Evolutionary conservation across 805 yeast species (phyloP).

Genomic region (Starmerella floris): DNA sequence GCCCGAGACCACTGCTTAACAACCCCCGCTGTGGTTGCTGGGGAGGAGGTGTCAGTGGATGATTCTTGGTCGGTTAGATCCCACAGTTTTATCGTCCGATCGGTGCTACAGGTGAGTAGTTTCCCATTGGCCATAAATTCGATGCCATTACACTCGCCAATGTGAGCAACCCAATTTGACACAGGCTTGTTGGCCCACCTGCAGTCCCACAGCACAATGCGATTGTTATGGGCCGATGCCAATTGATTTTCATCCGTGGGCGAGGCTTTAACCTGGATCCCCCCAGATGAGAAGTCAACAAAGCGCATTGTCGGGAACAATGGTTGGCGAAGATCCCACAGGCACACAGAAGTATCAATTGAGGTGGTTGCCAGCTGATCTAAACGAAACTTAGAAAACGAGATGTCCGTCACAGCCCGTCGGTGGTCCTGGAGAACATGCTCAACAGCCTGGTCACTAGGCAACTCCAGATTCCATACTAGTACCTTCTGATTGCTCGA

Average conservation of each 20-base stretch:
- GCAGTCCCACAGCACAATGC: slow-evolving; percentile 75
- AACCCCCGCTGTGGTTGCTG: background rate
- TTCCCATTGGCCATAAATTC: slow-evolving; percentile 61
- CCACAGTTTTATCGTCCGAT: slow-evolving; percentile 75
- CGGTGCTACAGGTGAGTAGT: slow-evolving; percentile 75
- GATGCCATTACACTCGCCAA: slow-evolving; percentile 77
- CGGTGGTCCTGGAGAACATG: slow-evolving; percentile 80
- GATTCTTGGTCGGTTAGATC: slow-evolving; percentile 22
- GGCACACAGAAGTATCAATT: slow-evolving; percentile 71
- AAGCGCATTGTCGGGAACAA: slow-evolving; percentile 34
- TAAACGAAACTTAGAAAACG: slow-evolving; percentile 78
- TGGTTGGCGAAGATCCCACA: slow-evolving; percentile 60
- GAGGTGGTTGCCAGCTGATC: slow-evolving; percentile 85
- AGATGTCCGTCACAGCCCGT: slow-evolving; percentile 90
- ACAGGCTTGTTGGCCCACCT: slow-evolving; percentile 72
- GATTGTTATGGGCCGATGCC: slow-evolving; percentile 77
- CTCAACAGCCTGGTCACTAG: slow-evolving; percentile 63
- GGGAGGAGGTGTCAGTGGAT: slow-evolving; percentile 18
- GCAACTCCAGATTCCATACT: slow-evolving; percentile 76
- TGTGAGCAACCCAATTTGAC: slow-evolving; percentile 55
- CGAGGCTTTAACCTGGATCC: slow-evolving; percentile 93
- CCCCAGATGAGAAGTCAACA: slow-evolving; percentile 93
- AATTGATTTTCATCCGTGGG: slow-evolving; percentile 57
- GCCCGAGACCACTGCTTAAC: background rate
- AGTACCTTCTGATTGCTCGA: slow-evolving; percentile 92